Base-by-base conservation (phyloP, 2,329 filamentous ascomycete species). In the Rhynchosporium graminicola region DNA sequence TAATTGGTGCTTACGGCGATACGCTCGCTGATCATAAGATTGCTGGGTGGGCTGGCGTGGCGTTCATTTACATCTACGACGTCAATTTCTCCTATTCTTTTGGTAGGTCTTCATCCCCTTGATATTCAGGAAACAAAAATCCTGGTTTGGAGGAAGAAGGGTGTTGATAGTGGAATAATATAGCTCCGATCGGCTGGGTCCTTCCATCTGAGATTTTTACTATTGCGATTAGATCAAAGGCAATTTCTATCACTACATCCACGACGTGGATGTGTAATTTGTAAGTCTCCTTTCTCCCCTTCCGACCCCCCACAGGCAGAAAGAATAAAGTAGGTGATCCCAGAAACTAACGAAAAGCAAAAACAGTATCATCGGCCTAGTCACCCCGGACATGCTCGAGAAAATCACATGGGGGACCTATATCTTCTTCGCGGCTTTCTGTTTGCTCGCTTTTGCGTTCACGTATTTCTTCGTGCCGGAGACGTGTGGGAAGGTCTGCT, bases 231-330 rank as follows among this genome's bases (percentile, higher is more conserved):
- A 78, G 84, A 20, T 80, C 85, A 10, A 85, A 87, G 68, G 85
- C 82, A n/a, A 83, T 90, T 66, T 80, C 84, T 0, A 76, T 88
- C 8, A 83, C 82, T 3, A 83, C 82, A 0, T 83, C 79, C 63
- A 80, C 80, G 28, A 85, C 81, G 62, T 87, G 84, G 79, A 72
- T 84, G 28, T 83, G 80, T 71, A 86, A 87, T 69, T 87, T 87
- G 40, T 43, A 13, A 43, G 8, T 43, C 10, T 20, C 20, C 20
- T 20, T 20, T 20, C 20, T 20, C 20, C 20, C 20, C 20, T 20
- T 20, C 20, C 20, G 20, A 20, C 20, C 20, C 20, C 20, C 20
- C 20, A 20, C 1, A 12, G 10, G 13, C 8, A 15, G 15, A 43
- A 13, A 12, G 4, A 43, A 43, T 43, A 36, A 36, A 36, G 33